Evolutionary conservation across 208 protist species (phyloP), one percentile per base, ranked within the genome.

Genomic region (Leishmania guyanensis): DNA sequence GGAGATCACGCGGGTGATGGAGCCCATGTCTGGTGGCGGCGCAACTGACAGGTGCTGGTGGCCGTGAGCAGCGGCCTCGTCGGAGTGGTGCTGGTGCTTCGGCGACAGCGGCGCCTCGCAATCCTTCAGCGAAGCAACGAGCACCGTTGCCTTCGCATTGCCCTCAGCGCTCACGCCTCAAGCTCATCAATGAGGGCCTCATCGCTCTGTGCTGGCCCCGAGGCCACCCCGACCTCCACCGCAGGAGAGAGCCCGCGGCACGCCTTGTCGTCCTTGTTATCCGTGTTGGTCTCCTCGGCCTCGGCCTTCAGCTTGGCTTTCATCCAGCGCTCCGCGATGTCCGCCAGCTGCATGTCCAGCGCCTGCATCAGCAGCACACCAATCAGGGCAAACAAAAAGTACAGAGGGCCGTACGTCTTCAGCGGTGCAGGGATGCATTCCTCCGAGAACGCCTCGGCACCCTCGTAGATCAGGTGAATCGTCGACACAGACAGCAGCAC

Each of bases 381-480:
- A 78, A 87, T 56, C 56, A 95, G 81, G 0, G 91, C 89, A 73
- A 95, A 88, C 10, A 95, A 74, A 51, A 95, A 90, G 48, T 84
- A 74, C 56, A 83, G 89, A 2, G 89, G 88, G 58, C 75, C 72
- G 77, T 93, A 95, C 51, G 46, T 64, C 71, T 79, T 71, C n/a
- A 91, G 83, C 26, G 12, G 2, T 3, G 51, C 22, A 29, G 81
- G 72, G 20, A 95, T 78, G 71, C 91, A 95, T 3, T 84, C 74
- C 80, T 90, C 85, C 46, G 72, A 5, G 71, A 95, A 88, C 5
- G 71, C 72, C 68, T 79, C 75, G 8, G 76, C 72, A 53, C 77
- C 79, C 51, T 93, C 86, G 77, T 91, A 84, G 54, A 95, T 90
- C 22, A 95, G 81, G 82, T 91, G 86, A 46, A 95, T 89, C 53